These are phyloP conservation scores for Quercus tomentella DNA, from an alignment of 331 rosid species.

Conservation along the genomic window DNA sequence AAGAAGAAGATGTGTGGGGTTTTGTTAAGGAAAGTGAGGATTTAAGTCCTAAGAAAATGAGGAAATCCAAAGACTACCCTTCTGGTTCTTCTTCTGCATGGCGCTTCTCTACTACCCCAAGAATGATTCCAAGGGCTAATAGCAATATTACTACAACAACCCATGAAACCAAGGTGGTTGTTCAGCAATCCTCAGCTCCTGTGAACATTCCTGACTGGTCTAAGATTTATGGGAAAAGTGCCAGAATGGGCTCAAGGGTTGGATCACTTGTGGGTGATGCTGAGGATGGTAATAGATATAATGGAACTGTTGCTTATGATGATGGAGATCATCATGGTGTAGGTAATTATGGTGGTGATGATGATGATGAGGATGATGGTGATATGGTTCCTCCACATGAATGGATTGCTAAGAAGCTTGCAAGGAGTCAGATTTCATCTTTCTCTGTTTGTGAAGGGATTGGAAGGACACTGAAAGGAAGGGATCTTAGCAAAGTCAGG, in stretches of 20 bases:
- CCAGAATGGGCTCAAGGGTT: constrained; percentile 11
- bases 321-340: background rate
- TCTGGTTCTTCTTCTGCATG: constrained; percentile 53
- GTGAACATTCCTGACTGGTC: constrained; percentile 86
- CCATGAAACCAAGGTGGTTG: constrained; percentile 27
- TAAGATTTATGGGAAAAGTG: constrained; percentile 62
- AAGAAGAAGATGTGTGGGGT: constrained; percentile 71
- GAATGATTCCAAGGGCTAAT: constrained; percentile 49
- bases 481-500: constrained; percentile 95
- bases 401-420: constrained; percentile 87
- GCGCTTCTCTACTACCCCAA: constrained; percentile 28
- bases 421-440: constrained; percentile 78
- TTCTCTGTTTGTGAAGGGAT: constrained; percentile 91
- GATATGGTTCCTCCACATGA: constrained; percentile 95
- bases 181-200: constrained; percentile 60
- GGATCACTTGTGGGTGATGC: constrained; percentile 15
- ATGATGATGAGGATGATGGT: constrained; percentile 32
- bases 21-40: constrained; percentile 25
- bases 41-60: constrained; percentile 20
- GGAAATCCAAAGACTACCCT: constrained; percentile 20
- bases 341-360: constrained; percentile 3
- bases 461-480: constrained; percentile 92
- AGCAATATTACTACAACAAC: constrained; percentile 1
- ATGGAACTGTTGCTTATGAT: constrained; percentile 4
- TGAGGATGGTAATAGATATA: background rate